Base-by-base conservation (phyloP, 1,284 basidiomycete species). In the Ganoderma sp. region DNA sequence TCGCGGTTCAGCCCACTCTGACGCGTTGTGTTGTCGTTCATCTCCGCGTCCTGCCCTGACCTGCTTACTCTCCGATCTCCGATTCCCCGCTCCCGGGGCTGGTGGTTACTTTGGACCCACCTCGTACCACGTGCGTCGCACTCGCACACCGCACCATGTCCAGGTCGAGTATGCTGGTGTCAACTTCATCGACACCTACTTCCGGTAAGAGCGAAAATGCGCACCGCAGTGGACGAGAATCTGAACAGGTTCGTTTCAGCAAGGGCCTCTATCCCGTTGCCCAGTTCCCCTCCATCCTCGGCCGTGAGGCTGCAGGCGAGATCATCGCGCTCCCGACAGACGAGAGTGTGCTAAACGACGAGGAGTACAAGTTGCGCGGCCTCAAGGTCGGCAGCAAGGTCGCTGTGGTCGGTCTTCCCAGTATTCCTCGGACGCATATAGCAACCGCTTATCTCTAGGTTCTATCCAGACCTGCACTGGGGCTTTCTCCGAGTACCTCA, bases 141-240 rank as follows among this genome's bases (percentile, higher is more conserved):
- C 43, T 45, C 34, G 1, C n/a, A 19, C 19, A 41, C 52, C 28
- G 32, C n/a, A 10, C 9, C n/a, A 14, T 61, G 14, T 52, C 37
- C 72, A 89, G 88, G 81, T 87, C 48, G 83, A 90, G 73, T 91
- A 89, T 71, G 80, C 84, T 2, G 94, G 94, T 17, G 85, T 95
- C 71, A 96, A 96, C 80, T 95, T 92, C 80, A 95, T 96, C 77
- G 95, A 96, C 79, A 94, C 90, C 6, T 94, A 93, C 78, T 87
- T 84, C 75, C 81, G 88, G 88, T 85, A 61, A 60, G 72, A 52
- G 17, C 50, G 22, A n/a, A 7, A 3, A 9, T 56, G 2, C 25
- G 19, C 17, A 39, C 45, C 37, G 8, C 37, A 8, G 8, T 39
- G 37, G 39, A 32, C 22, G 2, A 3, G 17, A 19, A 28, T 43